phyloP scores from a whole-genome alignment of 2,329 filamentous ascomycete genomes.

The Paecilomyces variotii region DNA sequence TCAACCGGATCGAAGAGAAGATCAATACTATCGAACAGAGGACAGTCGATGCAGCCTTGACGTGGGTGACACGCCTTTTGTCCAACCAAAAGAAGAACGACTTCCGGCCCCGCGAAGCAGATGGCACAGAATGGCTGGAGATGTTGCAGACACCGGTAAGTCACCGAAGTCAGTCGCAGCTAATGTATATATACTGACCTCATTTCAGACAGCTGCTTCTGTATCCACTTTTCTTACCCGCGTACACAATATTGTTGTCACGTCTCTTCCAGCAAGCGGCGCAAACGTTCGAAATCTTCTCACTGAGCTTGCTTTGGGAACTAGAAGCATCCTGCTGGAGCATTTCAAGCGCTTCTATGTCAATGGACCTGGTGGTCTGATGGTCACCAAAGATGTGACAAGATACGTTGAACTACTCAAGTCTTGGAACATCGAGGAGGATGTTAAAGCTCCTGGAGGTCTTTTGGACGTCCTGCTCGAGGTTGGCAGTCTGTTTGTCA shows the following conservation, averaged over 20 bases:
- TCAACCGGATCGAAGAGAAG: conserved; percentile 76
- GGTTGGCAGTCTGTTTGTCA: conserved; percentile 91
- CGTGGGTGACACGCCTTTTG: conserved; percentile 67
- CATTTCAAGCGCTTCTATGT: conserved; percentile 94
- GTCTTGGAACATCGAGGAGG: conserved; percentile 67
- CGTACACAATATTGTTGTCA: conserved; percentile 54
- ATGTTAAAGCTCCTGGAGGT: conserved; percentile 40
- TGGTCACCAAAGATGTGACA: conserved; percentile 93
- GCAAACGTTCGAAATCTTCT: conserved; percentile 76
- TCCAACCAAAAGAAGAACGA: conserved; percentile 77
- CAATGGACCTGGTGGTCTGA: conserved; percentile 84
- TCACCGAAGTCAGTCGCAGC: conserved; percentile 1
- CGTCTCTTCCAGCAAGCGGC: conserved; percentile 56
- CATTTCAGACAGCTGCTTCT: conserved; percentile 58
- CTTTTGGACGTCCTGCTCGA: conserved; percentile 82
- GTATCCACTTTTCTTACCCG: conserved; percentile 73
- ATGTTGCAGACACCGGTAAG: conserved; percentile 65
- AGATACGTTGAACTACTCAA: conserved; percentile 83
- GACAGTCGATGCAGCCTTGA: conserved; percentile 63
- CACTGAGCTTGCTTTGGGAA: conserved; percentile 71
- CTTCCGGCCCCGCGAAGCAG: conserved; percentile 77
- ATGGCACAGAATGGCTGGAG: conserved; percentile 52
- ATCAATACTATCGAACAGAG: conserved; percentile 63
- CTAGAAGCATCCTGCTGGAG: conserved; percentile 73
- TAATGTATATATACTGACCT: conserved; percentile 5